Base-by-base conservation (phyloP, 2,329 filamentous ascomycete species). In the Diaporthe ampelina region DNA sequence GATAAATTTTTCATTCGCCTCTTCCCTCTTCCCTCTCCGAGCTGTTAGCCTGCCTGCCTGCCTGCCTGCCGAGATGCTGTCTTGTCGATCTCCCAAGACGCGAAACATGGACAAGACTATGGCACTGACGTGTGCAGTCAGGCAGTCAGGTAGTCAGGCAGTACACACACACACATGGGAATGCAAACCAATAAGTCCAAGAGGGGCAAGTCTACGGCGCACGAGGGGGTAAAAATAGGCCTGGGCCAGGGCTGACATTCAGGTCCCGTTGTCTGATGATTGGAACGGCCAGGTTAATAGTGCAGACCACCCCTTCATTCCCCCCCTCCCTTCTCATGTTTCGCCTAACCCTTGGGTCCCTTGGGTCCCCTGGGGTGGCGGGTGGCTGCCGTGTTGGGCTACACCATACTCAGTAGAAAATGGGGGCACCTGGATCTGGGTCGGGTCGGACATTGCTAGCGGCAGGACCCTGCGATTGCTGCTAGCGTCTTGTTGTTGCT, bases 41-140 rank as follows among this genome's bases (percentile, higher is more conserved):
- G 5, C 59, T 24, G 29, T n/a, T n/a, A 9, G 45, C 43, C 45
- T 48, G 26, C 21, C 59, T 32, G 29, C 29, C 29, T 32, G 4
- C 29, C 29, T 67, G 61, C 61, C 61, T 67, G 61, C 61, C 61
- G 61, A 67, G 61, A 52, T 26, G 63, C 6, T 54, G 45, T 37
- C 21, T 57, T 32, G 40, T 35, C 40, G 59, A 63, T 63, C 40
- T 24, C 40, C 10, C 29, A n/a, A 65, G 40, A 35, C 17, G 5
- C 43, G 40, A 65, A 65, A 65, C 59, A 65, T 43, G 59, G 43
- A 50, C 40, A 65, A 65, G 59, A 48, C 24, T 32, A 6, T 32
- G 29, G 29, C 29, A 32, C 29, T 32, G 29, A 32, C 29, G 29
- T 32, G 29, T 32, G 29, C 29, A 32, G 29, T 32, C 29, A 32